phyloP scores from a whole-genome alignment of 331 rosid genomes.

The Arachis monticola region DNA sequence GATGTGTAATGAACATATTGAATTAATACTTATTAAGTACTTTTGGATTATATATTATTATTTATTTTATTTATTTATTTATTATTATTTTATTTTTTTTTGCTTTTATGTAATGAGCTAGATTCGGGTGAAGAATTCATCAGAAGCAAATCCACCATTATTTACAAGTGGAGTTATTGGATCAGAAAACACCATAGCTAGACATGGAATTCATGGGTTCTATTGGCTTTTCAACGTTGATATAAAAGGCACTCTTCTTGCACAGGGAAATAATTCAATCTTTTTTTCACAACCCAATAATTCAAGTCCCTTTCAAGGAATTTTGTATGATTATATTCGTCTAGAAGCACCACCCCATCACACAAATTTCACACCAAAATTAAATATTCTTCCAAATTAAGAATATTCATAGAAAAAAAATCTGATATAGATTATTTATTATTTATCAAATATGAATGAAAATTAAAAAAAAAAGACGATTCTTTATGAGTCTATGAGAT shows the following conservation, averaged over 20 bases:
- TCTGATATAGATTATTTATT: not conserved
- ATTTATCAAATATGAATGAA: conserved; percentile 5
- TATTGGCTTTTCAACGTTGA: conserved; percentile 37
- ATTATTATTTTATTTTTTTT: not conserved
- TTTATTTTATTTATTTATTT: not conserved
- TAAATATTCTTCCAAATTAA: not conserved
- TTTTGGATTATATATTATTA: not conserved
- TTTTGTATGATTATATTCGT: conserved; percentile 43
- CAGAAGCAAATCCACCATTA: conserved; percentile 26
- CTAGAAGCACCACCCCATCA: conserved; percentile 33
- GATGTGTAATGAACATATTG: too few relatives aligned
- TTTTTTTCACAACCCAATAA: conserved; percentile 10
- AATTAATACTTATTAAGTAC: too few relatives aligned
- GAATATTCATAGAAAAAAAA: conserved; percentile 12
- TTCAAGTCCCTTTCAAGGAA: conserved; percentile 29
- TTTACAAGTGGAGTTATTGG: conserved; percentile 41
- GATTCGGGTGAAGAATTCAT: conserved; percentile 41
- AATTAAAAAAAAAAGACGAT: not conserved
- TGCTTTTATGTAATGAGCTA: not conserved
- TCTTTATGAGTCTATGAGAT: conserved; percentile 1
- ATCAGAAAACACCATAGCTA: conserved; percentile 36
- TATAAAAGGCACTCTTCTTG: conserved; percentile 27
- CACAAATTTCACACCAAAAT: not conserved
- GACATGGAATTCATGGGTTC: conserved; percentile 44
- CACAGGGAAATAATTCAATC: conserved; percentile 31